Base-by-base conservation (phyloP, 768 basidiomycete genomes). In the Termitomyces bulborhizus region DNA sequence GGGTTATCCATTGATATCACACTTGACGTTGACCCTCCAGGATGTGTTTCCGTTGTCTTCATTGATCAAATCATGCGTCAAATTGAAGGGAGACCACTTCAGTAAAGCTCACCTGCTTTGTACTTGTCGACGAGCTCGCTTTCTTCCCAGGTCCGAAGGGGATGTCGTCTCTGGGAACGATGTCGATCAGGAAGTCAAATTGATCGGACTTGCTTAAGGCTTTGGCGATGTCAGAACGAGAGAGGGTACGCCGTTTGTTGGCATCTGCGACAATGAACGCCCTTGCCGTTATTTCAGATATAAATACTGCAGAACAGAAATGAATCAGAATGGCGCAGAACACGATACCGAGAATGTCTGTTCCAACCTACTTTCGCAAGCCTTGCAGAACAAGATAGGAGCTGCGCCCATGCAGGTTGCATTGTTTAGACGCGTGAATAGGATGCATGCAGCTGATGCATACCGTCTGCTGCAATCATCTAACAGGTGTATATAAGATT, bases 381-480 rank as follows among this genome's bases (percentile, higher is more conserved):
- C 96, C 72, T 98, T 98, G 74, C 93, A 94, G 70, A 98, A 96
- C 39, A 98, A 74, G 56, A 98, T 90, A 6, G 96, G 96, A 9
- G 93, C 96, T 88, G 53, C 47, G 56, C 44, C 46, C 51, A 59
- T n/a, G 48, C 27, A 57, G 31, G 31, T 51, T 55, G 48, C 44
- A 51, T 47, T 53, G 39, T 51, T 58, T 41, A 58, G 55, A 57
- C 55, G 47, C 62, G 50, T 61, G 51, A 60, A 55, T 46, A 51
- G 57, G 55, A 61, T 55, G 46, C 47, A 48, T 53, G 51, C 39
- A 41, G 60, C 32, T 29, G 54, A 56, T 53, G 52, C 77, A 56
- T 66, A 90, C 90, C 90, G 71, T 99, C 96, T 55, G 93, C 93
- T 51, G 96, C 93, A 63, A 98, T 98, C 96, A 98, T 98, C 94